Conservation (phyloP, 2,329 filamentous ascomycete species). For the Fusarium chlamydosporum region DNA sequence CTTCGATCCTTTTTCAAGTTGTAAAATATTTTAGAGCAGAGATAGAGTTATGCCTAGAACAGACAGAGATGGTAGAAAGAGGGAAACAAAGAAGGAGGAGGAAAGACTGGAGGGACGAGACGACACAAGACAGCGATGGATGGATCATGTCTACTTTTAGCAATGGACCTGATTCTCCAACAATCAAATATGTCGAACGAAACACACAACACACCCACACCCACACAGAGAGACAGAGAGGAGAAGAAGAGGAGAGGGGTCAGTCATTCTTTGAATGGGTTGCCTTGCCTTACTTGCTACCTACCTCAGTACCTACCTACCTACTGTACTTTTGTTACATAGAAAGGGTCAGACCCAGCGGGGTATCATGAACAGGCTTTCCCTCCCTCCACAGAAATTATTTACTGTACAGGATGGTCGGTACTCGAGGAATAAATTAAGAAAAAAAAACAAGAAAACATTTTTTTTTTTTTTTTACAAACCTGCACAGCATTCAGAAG, state of each 20-base stretch:
- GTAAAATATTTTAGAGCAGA: background rate
- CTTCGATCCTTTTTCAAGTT: background rate
- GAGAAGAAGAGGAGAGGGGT: background rate
- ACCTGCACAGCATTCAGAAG: slow-evolving; percentile 10
- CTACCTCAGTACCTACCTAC: too few relatives aligned
- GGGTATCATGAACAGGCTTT: slow-evolving; percentile 1
- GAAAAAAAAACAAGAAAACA: slow-evolving; percentile 32
- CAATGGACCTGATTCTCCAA: slow-evolving; percentile 5
- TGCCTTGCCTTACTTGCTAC: background rate
- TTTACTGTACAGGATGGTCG: background rate
- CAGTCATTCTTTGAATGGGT: background rate
- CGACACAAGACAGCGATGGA: background rate
- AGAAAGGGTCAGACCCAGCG: background rate
- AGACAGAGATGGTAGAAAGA: background rate
- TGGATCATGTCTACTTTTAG: slow-evolving; percentile 27
- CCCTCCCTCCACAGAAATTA: background rate
- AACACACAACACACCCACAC: slow-evolving; percentile 4
- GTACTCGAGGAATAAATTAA: background rate
- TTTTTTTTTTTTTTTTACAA: too few relatives aligned
- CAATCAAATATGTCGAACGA: slow-evolving; percentile 18
- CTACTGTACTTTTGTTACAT: background rate
- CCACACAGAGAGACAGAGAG: slow-evolving; percentile 3
- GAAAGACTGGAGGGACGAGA: background rate
- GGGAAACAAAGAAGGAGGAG: slow-evolving; percentile 4
- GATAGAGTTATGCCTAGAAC: background rate